A percentile compares a stretch with the other conserved stretches of the same genome.
Evolutionary conservation across 768 basidiomycete genomes (phyloP).

Genomic region (Pholiota microspora): DNA sequence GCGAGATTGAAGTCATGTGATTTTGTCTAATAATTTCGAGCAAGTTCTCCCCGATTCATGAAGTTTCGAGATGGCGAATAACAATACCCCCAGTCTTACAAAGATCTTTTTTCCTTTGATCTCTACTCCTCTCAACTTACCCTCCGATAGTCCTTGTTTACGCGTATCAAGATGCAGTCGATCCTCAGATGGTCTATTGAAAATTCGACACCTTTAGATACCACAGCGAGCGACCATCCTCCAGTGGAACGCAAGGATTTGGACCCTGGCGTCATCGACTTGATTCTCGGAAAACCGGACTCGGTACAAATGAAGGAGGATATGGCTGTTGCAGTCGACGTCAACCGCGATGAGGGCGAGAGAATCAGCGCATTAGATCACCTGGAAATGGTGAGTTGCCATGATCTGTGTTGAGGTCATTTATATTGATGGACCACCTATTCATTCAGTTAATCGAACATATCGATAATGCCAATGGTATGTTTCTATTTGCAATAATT

Average conservation of each 20-base stretch:
- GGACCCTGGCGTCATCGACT: slow-evolving; percentile 82
- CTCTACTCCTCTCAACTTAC: neutral
- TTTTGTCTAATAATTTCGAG: slow-evolving; percentile 19
- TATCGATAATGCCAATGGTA: slow-evolving; percentile 91
- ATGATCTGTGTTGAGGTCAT: neutral
- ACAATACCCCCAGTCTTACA: too few relatives aligned
- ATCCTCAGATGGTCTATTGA: slow-evolving; percentile 83
- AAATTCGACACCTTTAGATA: slow-evolving; percentile 46
- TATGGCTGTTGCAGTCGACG: slow-evolving; percentile 61
- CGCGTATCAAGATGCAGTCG: slow-evolving; percentile 52
- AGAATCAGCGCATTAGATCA: slow-evolving; percentile 75
- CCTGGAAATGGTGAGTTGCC: slow-evolving; percentile 72
- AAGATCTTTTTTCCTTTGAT: neutral
- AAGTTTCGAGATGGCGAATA: slow-evolving; percentile 16
- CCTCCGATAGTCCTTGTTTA: neutral
- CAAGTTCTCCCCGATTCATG: slow-evolving; percentile 25
- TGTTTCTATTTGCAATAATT: slow-evolving; percentile 7
- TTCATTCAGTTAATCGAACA: slow-evolving; percentile 69
- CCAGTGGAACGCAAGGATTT: slow-evolving; percentile 47
- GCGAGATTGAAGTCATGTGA: slow-evolving; percentile 7
- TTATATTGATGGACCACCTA: neutral
- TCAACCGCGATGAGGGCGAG: slow-evolving; percentile 48
- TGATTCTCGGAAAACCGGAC: slow-evolving; percentile 83
- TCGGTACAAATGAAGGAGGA: slow-evolving; percentile 82
- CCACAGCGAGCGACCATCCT: slow-evolving; percentile 27